Conservation (phyloP, 495 filamentous ascomycete species). For the Hypomontagnella monticulosa region DNA sequence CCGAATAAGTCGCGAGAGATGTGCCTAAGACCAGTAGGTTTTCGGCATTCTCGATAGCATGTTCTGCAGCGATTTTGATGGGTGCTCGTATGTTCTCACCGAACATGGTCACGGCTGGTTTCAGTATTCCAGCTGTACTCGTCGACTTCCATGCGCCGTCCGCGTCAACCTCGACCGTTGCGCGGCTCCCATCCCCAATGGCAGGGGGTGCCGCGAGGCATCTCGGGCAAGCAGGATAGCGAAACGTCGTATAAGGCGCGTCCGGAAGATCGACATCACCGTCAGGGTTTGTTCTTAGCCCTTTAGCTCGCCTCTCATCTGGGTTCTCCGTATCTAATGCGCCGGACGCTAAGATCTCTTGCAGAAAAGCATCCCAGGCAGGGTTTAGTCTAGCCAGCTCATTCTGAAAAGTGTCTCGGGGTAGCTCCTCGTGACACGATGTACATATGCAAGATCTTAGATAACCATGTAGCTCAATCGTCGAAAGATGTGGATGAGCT, state of each 20-base stretch:
- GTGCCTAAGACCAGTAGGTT: constrained; percentile 84
- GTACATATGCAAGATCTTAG: constrained; percentile 82
- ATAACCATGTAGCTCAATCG: constrained; percentile 90
- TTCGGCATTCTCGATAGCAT: constrained; percentile 77
- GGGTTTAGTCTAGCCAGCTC: constrained; percentile 85
- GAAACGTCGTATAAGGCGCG: constrained; percentile 86
- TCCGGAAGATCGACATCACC: constrained; percentile 93
- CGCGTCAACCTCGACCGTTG: constrained; percentile 72
- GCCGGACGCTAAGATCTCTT: constrained; percentile 72
- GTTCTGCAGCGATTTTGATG: constrained; percentile 81
- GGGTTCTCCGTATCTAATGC: constrained; percentile 82
- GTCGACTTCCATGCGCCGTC: constrained; percentile 81
- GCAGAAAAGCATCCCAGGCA: constrained; percentile 81
- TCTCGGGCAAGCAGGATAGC: constrained; percentile 87
- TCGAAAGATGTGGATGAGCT: constrained; percentile 78
- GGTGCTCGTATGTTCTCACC: constrained; percentile 79
- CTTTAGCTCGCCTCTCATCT: constrained; percentile 70
- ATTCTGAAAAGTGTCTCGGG: constrained; percentile 76
- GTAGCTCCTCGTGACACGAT: constrained; percentile 74
- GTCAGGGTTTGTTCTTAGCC: constrained; percentile 88
- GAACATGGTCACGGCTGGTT: constrained; percentile 95
- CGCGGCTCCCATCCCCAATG: constrained; percentile 63
- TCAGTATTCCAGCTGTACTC: constrained; percentile 82
- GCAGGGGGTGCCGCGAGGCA: constrained; percentile 76
- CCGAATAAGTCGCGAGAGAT: constrained; percentile 92